These are phyloP conservation scores for Elaeagnus macrophylla DNA, from an alignment of 306 rosid species.

Conservation along the genomic window DNA sequence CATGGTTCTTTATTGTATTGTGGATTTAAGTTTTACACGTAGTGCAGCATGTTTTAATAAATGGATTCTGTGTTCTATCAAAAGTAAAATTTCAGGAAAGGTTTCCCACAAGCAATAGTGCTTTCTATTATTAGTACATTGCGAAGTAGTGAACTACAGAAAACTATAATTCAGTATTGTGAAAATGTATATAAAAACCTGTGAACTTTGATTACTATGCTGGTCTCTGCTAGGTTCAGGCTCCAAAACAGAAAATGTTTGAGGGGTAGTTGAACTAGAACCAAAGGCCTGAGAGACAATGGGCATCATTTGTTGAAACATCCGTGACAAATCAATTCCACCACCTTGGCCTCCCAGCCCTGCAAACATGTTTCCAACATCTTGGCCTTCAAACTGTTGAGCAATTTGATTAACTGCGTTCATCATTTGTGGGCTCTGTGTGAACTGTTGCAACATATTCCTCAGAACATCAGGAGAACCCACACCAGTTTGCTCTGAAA, in stretches of 20 bases:
- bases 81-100: no score
- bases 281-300: slow-evolving; percentile 76
- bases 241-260: slow-evolving; percentile 35
- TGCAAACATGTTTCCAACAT: slow-evolving; percentile 57
- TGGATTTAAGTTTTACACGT: no score
- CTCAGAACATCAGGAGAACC: slow-evolving; percentile 83
- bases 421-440: slow-evolving; percentile 85
- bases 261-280: slow-evolving; percentile 35
- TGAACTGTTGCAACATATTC: slow-evolving; percentile 84
- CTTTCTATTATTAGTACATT: no score
- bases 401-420: slow-evolving; percentile 72
- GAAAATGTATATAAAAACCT: slow-evolving; percentile 39
- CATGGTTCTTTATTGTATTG: no score
- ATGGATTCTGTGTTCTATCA: no score
- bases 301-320: slow-evolving; percentile 98
- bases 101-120: no score
- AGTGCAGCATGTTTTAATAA: no score
- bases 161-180: neutral
- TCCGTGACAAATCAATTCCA: slow-evolving; percentile 68
- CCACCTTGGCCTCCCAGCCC: slow-evolving; percentile 72
- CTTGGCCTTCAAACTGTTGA: slow-evolving; percentile 74
- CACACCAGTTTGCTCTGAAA: slow-evolving; percentile 83
- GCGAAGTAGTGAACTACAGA: no score
- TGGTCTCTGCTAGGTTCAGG: slow-evolving; percentile 34
- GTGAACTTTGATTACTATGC: slow-evolving; percentile 31